A percentile compares a stretch with the other conserved stretches of the same genome.
These are phyloP conservation scores for Aspergillus jensenii DNA, from an alignment of 2,329 filamentous ascomycete genomes.

Conservation along the genomic window DNA sequence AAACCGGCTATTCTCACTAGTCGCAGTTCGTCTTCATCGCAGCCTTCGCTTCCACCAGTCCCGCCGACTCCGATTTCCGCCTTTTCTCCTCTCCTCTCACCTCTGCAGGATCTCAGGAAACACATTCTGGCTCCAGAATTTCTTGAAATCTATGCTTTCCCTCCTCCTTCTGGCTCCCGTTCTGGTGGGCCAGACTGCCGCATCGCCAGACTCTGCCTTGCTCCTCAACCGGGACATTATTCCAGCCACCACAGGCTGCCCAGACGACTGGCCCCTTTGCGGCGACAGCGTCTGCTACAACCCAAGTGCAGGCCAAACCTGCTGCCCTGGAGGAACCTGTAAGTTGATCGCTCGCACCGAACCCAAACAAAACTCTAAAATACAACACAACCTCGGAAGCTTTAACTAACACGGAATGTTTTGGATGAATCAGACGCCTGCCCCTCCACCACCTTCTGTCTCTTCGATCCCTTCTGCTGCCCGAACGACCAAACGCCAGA, in stretches of 20 bases:
- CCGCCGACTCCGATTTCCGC: neutral
- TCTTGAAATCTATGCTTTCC: constrained; percentile 7
- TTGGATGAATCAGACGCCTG: constrained; percentile 4
- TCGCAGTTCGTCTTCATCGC: neutral
- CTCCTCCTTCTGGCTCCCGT: constrained; percentile 9
- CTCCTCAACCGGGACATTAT: constrained; percentile 13
- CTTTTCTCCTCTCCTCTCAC: constrained; percentile 1
- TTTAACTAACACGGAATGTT: neutral
- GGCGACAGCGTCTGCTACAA: constrained; percentile 19
- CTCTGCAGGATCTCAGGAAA: neutral
- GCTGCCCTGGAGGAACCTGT: constrained; percentile 17
- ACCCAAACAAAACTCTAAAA: neutral
- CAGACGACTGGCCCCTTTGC: constrained; percentile 13
- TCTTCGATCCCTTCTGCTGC: constrained; percentile 6
- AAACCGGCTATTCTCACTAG: constrained; percentile 1
- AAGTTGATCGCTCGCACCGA: neutral
- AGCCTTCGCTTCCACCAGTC: neutral
- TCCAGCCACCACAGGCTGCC: constrained; percentile 12
- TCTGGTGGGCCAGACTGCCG: constrained; percentile 11
- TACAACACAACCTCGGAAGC: no score
- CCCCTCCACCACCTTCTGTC: constrained; percentile 9
- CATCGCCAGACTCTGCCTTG: neutral
- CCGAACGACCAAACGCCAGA: constrained; percentile 1
- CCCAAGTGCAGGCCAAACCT: constrained; percentile 11
- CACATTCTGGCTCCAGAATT: neutral